Evolutionary conservation across 768 basidiomycete genomes (phyloP), one percentile per base, ranked within the genome.

Genomic region (Panellus pusillus): DNA sequence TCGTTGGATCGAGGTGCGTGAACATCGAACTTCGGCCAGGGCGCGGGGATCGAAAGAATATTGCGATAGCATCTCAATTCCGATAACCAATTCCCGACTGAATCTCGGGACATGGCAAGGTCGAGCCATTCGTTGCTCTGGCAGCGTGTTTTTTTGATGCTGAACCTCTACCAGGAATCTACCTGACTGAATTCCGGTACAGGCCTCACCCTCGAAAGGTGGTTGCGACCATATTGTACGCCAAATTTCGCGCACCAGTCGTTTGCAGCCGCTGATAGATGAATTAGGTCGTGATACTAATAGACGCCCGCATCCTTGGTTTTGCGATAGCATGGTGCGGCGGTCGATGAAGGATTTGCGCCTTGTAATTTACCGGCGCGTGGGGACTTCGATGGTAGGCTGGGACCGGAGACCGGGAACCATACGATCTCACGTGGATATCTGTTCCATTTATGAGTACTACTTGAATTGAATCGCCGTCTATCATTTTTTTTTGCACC

Each of bases 81-180:
- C 94, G 3, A 91, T 98, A 61, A 88, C 89, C 2, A 79, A 87
- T 53, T 91, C 83, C 6, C 72, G 76, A 43, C 72, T 96, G 60
- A 90, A 87, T 57, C 72, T 97, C 45, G 94, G 94, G 11, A 94
- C 91, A 19, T 97, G 94, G 94, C 94, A 97, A 79, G 93, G 91
- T 63, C 19, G 17, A n/a, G 18, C 40, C 19, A 15, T 36, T 44
- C 2, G 44, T 46, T 51, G 52, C 18, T 35, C 32, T 24, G 24
- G 24, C 24, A 24, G 24, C 24, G 24, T 24, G 24, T 24, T 35
- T n/a, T n/a, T 35, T 35, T 2, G 32, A 35, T 11, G 14, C 41
- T 31, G 40, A 24, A 28, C 9, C 47, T 27, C 35, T 19, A 46
- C 11, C 18, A 41, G 29, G 28, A 1, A 92, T 94, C 50, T 95